Evolutionary conservation across 75 land plant genomes (phyloP), one percentile per base, ranked within the genome.

Genomic region (Picea glauca): DNA sequence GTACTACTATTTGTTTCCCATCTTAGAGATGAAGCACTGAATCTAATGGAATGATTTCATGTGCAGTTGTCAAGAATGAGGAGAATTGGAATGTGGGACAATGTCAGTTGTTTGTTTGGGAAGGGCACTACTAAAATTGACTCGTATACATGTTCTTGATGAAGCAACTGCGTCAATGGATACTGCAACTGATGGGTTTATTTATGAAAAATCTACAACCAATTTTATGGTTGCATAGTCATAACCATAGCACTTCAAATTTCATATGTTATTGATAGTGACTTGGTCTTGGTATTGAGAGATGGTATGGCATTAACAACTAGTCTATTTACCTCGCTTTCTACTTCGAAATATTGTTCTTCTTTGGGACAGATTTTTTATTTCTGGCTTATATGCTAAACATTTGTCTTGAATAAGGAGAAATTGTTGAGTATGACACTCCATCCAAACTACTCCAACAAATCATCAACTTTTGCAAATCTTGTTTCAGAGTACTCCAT

Each of bases 61-160:
- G 57, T 85, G 78, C 81, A 89, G 93, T 91, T 59, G 56, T 58
- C 64, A 91, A 91, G 74, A 91, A 89, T 76, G 93, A 91, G 58
- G 93, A 89, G 13, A 91, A 91, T 59, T 91, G 93, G 91, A 91
- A 91, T 62, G 82, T 84, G 77, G 93, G 93, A 7, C 91, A 91
- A 76, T 77, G 91, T 74, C 93, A 91, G 76, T 91, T 11, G 85
- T 91, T 3, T 89, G 93, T 61, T 81, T 91, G 46, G 93, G 93
- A 2, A 74, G 93, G 31, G 91, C 78, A 9, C 76, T 91, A 13
- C 87, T 91, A 54, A 91, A 91, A 79, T 79, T 61, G 75, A 85
- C 87, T 65, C 85, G 79, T n/a, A 81, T 89, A 20, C 54, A 89
- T 78, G 91, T 91, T 5, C 89, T 91, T 33, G 93, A 91, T 73